Conservation (phyloP, 2,329 filamentous ascomycete species). For the Botrytis sinoallii region DNA sequence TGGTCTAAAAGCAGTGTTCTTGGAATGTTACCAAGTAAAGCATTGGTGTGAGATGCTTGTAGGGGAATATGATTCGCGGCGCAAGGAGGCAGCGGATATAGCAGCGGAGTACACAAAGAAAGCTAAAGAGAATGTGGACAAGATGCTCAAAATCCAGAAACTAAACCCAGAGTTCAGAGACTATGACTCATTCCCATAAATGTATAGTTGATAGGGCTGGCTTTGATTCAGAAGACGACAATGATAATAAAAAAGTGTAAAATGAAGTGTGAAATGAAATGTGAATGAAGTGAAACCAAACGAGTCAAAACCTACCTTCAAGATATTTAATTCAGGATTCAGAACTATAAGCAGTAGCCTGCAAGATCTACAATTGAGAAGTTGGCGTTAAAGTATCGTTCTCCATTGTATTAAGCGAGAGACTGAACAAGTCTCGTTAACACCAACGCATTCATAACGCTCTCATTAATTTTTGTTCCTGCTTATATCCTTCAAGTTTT, state of each 20-base stretch:
- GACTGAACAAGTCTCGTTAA: not conserved
- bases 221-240: not conserved
- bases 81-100: not conserved
- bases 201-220: not conserved
- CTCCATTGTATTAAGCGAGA: not conserved
- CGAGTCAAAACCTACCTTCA: not conserved
- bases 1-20: rapidly evolving
- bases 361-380: not conserved
- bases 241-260: not conserved
- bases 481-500: not conserved
- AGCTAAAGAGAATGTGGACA: not conserved
- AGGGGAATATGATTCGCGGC: rapidly evolving
- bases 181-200: not conserved
- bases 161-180: not conserved
- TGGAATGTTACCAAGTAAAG: too few relatives aligned
- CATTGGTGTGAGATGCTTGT: too few relatives aligned
- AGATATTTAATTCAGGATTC: not conserved
- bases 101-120: not conserved
- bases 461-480: not conserved
- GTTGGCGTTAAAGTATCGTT: not conserved
- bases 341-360: not conserved
- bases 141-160: not conserved
- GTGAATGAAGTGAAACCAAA: not conserved
- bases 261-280: not conserved
- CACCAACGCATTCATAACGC: not conserved